Evolutionary conservation across 805 yeast species (phyloP), one percentile per base, ranked within the genome.

Genomic region (Metschnikowia aberdeeniae): DNA sequence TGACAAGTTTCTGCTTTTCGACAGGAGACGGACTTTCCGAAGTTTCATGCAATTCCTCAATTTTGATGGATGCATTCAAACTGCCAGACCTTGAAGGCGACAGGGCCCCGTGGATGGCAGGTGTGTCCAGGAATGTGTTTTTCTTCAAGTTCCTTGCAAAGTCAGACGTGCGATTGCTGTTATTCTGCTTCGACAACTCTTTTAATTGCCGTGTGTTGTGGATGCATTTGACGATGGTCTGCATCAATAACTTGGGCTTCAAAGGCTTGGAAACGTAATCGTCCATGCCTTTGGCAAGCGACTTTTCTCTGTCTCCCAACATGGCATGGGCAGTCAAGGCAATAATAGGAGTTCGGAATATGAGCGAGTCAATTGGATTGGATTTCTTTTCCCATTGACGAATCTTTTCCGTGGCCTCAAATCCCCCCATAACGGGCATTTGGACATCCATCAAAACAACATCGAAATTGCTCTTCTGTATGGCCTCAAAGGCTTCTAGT

Each of bases 341-440:
- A 57, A 88, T 87, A 55, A 88, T 88, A 17, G 96, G 96, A 1
- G 92, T 84, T 47, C 95, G 75, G 49, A 84, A 81, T 28, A 86
- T 76, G 42, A 82, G 75, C 7, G 83, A 77, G 60, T 81, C 84
- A 19, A 80, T 78, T 36, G 90, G 89, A 51, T 83, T 82, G 17
- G 81, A 76, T 64, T 83, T 84, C 69, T 77, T 80, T 65, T 88
- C 96, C 95, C 95, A 87, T 59, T 85, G 89, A 55, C 96, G 73
- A 43, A 88, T 88, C 63, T 81, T 80, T 38, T 84, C 87, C 1
- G 96, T 87, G 2, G 96, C 95, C 59, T 88, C 96, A 62, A 88
- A 88, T 0, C 96, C 96, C 26, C 96, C 95, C 93, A 88, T 89
- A 12, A 86, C 87, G 7, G 96, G 96, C 96, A 88, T 88, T 63